Percentiles rank a stretch among this genome's conserved stretches.
phyloP scores from a whole-genome alignment of 2,329 filamentous ascomycete species.

The Fusarium sp. region DNA sequence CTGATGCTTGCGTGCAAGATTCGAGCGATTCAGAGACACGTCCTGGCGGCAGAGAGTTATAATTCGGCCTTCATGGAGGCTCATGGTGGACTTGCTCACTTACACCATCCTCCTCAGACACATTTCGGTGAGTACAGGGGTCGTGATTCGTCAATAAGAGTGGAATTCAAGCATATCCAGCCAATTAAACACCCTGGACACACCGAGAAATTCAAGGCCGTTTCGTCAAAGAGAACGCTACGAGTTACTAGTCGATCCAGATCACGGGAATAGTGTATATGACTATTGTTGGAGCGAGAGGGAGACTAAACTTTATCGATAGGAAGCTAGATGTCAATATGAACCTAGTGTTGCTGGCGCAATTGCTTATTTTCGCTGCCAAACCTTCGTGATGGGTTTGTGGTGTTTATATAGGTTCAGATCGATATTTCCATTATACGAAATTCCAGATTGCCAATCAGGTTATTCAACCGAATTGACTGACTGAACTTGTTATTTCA shows the following conservation, averaged over 20 bases:
- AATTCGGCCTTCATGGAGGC: constrained; percentile 54
- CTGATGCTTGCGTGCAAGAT: constrained; percentile 56
- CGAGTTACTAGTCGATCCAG: constrained; percentile 19
- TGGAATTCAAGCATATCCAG: constrained; percentile 32
- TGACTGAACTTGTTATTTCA: neutral
- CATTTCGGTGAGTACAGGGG: constrained; percentile 36
- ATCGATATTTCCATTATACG: neutral
- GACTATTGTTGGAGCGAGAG: constrained; percentile 18
- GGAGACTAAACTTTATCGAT: constrained; percentile 28
- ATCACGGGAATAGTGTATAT: constrained; percentile 30
- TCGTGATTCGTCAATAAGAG: constrained; percentile 46
- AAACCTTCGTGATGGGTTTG: constrained; percentile 9
- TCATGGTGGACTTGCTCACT: constrained; percentile 54
- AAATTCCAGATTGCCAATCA: neutral
- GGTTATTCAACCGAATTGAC: neutral
- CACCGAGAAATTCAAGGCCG: constrained; percentile 47
- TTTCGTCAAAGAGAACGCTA: constrained; percentile 28
- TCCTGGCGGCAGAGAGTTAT: constrained; percentile 57
- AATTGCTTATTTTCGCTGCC: constrained; percentile 15
- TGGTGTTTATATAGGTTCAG: constrained; percentile 20
- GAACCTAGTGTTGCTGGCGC: constrained; percentile 10
- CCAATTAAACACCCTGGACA: constrained; percentile 49
- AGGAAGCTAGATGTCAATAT: constrained; percentile 12
- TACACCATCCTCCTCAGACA: constrained; percentile 52
- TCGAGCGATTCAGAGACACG: constrained; percentile 55